Percentiles rank a stretch among this genome's conserved stretches.
phyloP scores from a whole-genome alignment of 352 stramenopile species.

The Phytopythium mirpurense region DNA sequence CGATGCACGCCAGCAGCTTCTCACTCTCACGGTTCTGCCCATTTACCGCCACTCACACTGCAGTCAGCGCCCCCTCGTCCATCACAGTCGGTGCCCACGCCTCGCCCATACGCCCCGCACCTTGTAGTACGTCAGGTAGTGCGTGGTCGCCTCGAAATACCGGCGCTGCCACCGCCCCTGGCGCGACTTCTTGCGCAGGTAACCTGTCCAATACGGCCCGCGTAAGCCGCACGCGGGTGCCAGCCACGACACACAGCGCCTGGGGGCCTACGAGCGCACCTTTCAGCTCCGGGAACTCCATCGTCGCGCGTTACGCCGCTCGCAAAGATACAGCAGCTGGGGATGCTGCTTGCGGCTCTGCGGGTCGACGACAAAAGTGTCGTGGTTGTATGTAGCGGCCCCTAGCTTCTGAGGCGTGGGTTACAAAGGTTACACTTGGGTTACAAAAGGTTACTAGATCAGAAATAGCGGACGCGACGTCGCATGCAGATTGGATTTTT shows the following conservation, averaged over 20 bases:
- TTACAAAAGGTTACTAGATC: neutral
- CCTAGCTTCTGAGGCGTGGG: constrained; percentile 3
- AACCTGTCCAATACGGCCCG: constrained; percentile 40
- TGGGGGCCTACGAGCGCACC: constrained; percentile 19
- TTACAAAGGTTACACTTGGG: neutral
- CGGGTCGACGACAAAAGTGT: neutral
- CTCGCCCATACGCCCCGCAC: constrained; percentile 24
- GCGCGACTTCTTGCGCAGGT: constrained; percentile 91
- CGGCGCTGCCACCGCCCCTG: constrained; percentile 93
- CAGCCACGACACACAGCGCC: neutral
- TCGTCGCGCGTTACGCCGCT: constrained; percentile 7
- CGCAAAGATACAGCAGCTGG: too few relatives aligned
- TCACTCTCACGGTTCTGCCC: constrained; percentile 74
- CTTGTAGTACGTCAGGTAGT: constrained; percentile 99
- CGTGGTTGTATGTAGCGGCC: neutral
- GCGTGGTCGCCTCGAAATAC: constrained; percentile 98
- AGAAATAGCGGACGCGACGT: neutral
- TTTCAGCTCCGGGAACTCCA: constrained; percentile 83
- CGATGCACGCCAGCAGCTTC: constrained; percentile 85
- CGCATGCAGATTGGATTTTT: neutral
- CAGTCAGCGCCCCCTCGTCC: neutral
- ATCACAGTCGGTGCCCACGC: neutral
- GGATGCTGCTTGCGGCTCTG: neutral
- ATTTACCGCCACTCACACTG: neutral
- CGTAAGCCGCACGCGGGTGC: neutral